Percentiles rank a stretch among this genome's conserved stretches.
These are phyloP conservation scores for Aaosphaeria pasadenensis DNA, from an alignment of 2,329 filamentous ascomycete genomes.

Conservation along the genomic window DNA sequence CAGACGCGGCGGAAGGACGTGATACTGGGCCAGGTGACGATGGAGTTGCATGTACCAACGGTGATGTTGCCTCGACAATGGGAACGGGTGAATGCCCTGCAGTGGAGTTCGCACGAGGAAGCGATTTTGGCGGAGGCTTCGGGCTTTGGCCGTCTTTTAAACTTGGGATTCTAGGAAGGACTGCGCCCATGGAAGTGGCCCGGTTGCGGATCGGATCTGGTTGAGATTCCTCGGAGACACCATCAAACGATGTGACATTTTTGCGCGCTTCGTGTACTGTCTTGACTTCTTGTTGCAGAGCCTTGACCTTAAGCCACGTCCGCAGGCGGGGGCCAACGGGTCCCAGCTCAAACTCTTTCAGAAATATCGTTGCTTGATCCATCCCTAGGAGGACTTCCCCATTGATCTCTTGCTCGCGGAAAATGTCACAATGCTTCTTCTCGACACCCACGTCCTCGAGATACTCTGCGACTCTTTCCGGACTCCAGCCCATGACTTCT, in stretches of 20 bases:
- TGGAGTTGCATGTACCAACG: constrained; percentile 44
- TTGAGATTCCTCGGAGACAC: constrained; percentile 32
- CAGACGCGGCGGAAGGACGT: constrained; percentile 74
- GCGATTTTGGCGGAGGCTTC: constrained; percentile 21
- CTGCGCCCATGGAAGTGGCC: constrained; percentile 42
- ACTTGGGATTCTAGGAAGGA: constrained; percentile 38
- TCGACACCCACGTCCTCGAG: constrained; percentile 84
- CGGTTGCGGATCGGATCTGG: constrained; percentile 46
- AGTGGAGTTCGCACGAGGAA: constrained; percentile 31
- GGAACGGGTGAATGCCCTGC: constrained; percentile 27
- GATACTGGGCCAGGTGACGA: constrained; percentile 39
- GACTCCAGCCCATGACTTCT: constrained; percentile 77
- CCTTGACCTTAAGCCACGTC: constrained; percentile 95
- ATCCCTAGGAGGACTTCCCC: constrained; percentile 91
- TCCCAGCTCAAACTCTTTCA: constrained; percentile 92
- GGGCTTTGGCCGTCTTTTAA: constrained; percentile 30
- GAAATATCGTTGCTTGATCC: constrained; percentile 91
- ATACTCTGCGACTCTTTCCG: constrained; percentile 82
- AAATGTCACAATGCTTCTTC: constrained; percentile 86
- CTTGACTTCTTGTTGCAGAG: constrained; percentile 81
- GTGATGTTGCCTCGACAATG: constrained; percentile 38
- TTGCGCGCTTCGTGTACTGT: constrained; percentile 45
- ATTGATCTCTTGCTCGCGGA: constrained; percentile 91
- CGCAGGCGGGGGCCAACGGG: constrained; percentile 86
- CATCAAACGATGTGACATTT: constrained; percentile 38